phyloP scores from a whole-genome alignment of 805 yeast genomes.

The Tetrapisispora iriomotensis region DNA sequence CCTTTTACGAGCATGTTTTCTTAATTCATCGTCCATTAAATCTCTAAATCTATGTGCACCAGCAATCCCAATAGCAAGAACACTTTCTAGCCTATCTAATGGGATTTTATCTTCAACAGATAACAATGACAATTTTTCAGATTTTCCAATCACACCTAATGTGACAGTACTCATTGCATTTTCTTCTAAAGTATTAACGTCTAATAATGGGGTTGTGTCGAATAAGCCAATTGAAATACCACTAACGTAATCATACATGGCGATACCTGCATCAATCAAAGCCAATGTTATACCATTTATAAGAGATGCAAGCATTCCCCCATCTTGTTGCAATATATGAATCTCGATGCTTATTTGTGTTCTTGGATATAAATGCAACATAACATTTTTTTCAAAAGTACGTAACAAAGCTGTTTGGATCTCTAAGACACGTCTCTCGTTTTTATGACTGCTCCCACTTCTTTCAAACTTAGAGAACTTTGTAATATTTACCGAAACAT shows the following conservation, averaged over 20 bases:
- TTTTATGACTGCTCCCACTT: constrained; percentile 49
- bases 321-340: constrained; percentile 81
- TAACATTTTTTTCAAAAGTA: constrained; percentile 65
- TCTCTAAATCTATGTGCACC: constrained; percentile 79
- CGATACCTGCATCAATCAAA: constrained; percentile 87
- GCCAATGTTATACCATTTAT: constrained; percentile 84
- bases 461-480: constrained; percentile 75
- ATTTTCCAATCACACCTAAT: constrained; percentile 73
- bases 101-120: constrained; percentile 79
- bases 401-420: constrained; percentile 55
- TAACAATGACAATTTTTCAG: constrained; percentile 68
- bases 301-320: constrained; percentile 72
- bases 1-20: constrained; percentile 60
- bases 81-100: constrained; percentile 64
- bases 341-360: constrained; percentile 68
- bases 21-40: constrained; percentile 76
- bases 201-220: constrained; percentile 71
- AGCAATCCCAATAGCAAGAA: constrained; percentile 72
- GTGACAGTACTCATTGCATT: constrained; percentile 73
- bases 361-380: constrained; percentile 68
- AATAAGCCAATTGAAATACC: constrained; percentile 72
- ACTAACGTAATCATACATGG: constrained; percentile 84
- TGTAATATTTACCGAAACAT: constrained; percentile 60
- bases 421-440: constrained; percentile 63
- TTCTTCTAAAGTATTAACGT: constrained; percentile 75